Percentiles rank a stretch among this genome's conserved stretches.
Conservation (phyloP, 805 yeast species). For the Blastobotrys chiropterorum region DNA sequence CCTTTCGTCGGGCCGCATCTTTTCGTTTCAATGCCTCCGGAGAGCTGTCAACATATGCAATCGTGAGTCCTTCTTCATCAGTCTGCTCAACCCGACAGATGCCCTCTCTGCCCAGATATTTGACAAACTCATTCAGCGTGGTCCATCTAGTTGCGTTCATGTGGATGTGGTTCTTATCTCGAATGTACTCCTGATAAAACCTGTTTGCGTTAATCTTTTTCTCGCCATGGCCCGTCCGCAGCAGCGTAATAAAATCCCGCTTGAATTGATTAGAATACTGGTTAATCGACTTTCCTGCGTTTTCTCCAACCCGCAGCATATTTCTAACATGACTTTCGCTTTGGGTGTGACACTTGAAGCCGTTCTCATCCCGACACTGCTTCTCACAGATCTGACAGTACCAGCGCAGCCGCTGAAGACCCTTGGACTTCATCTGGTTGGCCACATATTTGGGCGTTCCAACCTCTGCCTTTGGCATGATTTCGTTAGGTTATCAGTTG, state of each 20-base stretch:
- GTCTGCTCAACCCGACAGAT: conserved; percentile 44
- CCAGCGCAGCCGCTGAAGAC: conserved; percentile 77
- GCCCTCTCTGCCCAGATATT: conserved; percentile 51
- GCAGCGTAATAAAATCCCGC: conserved; percentile 53
- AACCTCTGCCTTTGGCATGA: conserved; percentile 52
- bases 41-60: conserved; percentile 51
- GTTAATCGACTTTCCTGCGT: conserved; percentile 40
- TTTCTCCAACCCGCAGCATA: conserved; percentile 42
- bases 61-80: conserved; percentile 36
- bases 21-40: conserved; percentile 41
- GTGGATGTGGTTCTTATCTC: conserved; percentile 78
- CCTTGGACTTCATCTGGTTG: conserved; percentile 72
- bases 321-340: conserved; percentile 71
- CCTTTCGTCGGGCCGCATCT: conserved; percentile 34
- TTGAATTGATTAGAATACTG: conserved; percentile 57
- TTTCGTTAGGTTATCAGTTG: too few relatives aligned
- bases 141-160: conserved; percentile 85
- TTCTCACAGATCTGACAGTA: conserved; percentile 88
- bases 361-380: conserved; percentile 95
- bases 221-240: conserved; percentile 72
- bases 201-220: conserved; percentile 73
- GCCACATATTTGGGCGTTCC: conserved; percentile 67
- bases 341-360: conserved; percentile 81
- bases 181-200: conserved; percentile 85
- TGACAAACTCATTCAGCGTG: conserved; percentile 61